phyloP scores from a whole-genome alignment of 208 protist genomes.

The Strigomonas culicis region DNA sequence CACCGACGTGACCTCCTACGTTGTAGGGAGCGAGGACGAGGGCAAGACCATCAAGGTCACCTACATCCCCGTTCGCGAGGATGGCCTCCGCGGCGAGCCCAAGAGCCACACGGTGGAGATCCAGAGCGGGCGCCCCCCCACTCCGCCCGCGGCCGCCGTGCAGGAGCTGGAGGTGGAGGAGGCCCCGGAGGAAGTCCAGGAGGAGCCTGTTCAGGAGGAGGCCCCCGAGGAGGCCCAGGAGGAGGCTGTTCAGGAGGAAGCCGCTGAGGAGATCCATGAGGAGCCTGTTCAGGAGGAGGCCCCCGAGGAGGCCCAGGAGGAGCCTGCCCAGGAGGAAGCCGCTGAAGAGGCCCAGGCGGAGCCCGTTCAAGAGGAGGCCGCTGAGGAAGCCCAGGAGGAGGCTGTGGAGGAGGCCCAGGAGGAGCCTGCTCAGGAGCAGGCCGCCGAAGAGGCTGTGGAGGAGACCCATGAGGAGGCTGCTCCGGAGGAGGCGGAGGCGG shows the following conservation, averaged over 20 bases:
- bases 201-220: conserved; percentile 1
- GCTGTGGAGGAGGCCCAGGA: not conserved
- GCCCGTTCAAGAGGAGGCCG: conserved; percentile 9
- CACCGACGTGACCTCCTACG: conserved; percentile 44
- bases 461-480: not conserved
- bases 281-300: not conserved
- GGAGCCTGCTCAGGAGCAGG: conserved; percentile 6
- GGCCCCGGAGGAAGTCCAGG: conserved; percentile 17
- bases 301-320: not conserved
- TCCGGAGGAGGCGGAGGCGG: conserved; percentile 9
- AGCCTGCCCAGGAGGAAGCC: conserved; percentile 7
- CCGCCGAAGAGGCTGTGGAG: conserved; percentile 5
- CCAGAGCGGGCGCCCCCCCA: conserved; percentile 18
- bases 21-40: conserved; percentile 52
- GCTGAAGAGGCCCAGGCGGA: not conserved
- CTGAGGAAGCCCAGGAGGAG: not conserved
- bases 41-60: conserved; percentile 73
- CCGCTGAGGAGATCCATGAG: not conserved
- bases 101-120: conserved; percentile 59
- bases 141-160: not conserved
- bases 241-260: not conserved
- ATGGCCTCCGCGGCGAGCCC: conserved; percentile 64
- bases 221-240: conserved; percentile 3
- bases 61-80: conserved; percentile 82
- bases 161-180: conserved; percentile 19